Conservation (phyloP, 495 filamentous ascomycete species). For the Thermochaetoides thermophila region DNA sequence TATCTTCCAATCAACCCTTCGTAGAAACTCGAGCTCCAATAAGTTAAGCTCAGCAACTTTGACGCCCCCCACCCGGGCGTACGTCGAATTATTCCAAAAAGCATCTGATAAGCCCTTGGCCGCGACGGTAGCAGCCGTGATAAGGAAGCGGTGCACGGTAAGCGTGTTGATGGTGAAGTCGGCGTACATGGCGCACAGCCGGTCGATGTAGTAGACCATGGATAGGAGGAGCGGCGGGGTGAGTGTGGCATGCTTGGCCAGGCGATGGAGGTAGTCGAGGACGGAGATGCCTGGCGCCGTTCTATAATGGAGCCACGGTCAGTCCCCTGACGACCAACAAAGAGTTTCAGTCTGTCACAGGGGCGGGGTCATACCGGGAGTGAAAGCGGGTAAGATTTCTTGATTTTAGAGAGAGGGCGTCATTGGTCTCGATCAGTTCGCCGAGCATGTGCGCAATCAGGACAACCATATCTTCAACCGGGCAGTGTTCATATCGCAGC, state of each 20-base stretch:
- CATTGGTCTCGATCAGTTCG: constrained; percentile 86
- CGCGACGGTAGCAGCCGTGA: constrained; percentile 87
- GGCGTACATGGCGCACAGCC: constrained; percentile 79
- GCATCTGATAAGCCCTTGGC: constrained; percentile 91
- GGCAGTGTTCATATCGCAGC: constrained; percentile 57
- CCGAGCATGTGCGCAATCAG: constrained; percentile 90
- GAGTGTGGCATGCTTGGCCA: constrained; percentile 87
- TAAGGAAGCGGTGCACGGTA: constrained; percentile 93
- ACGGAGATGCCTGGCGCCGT: constrained; percentile 91
- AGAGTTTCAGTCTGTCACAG: background rate
- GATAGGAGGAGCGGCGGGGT: constrained; percentile 91
- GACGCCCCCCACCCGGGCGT: constrained; percentile 85
- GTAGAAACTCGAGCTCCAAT: constrained; percentile 87
- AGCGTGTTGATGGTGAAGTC: constrained; percentile 89
- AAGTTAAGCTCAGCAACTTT: constrained; percentile 75
- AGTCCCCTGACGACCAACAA: constrained; percentile 5
- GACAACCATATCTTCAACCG: constrained; percentile 69
- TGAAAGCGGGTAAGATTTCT: constrained; percentile 87
- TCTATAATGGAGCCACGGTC: constrained; percentile 23
- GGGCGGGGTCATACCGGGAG: constrained; percentile 48
- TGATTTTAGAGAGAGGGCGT: constrained; percentile 68
- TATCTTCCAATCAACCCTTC: constrained; percentile 87
- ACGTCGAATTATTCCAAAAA: constrained; percentile 95
- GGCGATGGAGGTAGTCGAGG: constrained; percentile 74
- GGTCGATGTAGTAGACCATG: constrained; percentile 98